These are phyloP conservation scores for Linnemannia hyalina DNA, from an alignment of 192 early-diverging fungal genomes.

Conservation along the genomic window DNA sequence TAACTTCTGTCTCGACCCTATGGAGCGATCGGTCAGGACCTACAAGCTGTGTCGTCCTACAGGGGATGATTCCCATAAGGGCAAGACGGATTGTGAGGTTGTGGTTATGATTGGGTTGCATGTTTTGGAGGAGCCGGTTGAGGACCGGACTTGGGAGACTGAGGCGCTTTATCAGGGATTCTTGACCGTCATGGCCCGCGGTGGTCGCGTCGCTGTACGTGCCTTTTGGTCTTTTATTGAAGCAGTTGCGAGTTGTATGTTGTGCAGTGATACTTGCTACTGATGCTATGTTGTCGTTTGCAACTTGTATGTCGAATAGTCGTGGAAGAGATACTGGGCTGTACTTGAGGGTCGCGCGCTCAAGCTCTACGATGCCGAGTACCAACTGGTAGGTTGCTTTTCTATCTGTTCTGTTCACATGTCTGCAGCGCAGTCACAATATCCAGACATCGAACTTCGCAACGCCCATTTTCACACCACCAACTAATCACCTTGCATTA, in stretches of 20 bases:
- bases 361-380: conserved; percentile 50
- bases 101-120: conserved; percentile 43
- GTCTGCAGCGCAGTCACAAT: too few relatives aligned
- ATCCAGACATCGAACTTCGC: neutral
- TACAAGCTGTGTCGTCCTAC: conserved; percentile 19
- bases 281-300: neutral
- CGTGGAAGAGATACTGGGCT: conserved; percentile 49
- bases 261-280: neutral
- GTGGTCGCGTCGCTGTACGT: conserved; percentile 36
- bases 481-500: neutral
- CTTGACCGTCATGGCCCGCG: conserved; percentile 44
- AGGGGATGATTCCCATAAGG: neutral
- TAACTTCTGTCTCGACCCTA: conserved; percentile 27
- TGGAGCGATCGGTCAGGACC: conserved; percentile 24
- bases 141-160: conserved; percentile 46
- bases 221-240: too few relatives aligned
- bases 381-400: conserved; percentile 26
- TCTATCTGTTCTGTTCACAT: neutral
- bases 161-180: conserved; percentile 30
- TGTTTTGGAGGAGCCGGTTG: conserved; percentile 37
- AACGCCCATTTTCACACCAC: too few relatives aligned
- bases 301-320: neutral
- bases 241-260: neutral
- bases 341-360: conserved; percentile 41
- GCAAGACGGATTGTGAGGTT: conserved; percentile 44